A percentile compares a stretch with the other conserved stretches of the same genome.
Evolutionary conservation across 441 rosid species (phyloP).

Genomic region (Populus tomentosa): DNA sequence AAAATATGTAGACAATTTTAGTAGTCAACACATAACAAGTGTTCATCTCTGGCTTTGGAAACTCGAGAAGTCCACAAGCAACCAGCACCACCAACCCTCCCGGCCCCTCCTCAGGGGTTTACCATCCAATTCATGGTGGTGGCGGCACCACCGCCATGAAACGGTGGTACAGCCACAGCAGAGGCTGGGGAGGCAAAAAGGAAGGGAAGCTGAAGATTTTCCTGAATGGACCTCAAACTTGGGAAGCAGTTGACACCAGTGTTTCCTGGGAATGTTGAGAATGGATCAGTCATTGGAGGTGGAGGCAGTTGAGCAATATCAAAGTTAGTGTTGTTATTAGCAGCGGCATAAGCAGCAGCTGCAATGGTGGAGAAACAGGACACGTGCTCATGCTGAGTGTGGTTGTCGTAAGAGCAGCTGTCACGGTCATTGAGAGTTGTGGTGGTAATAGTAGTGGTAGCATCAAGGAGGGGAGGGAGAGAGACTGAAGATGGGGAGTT

Average conservation of each 20-base stretch:
- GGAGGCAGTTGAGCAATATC: constrained; percentile 21
- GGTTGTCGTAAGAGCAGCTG: constrained; percentile 58
- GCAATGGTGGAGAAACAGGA: constrained; percentile 99
- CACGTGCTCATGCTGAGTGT: constrained; percentile 76
- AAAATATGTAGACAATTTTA: neutral
- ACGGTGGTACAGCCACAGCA: constrained; percentile 18
- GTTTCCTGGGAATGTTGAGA: constrained; percentile 29
- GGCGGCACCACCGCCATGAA: constrained; percentile 23
- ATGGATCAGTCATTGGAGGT: constrained; percentile 24
- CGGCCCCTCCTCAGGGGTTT: constrained; percentile 24
- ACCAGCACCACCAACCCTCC: neutral
- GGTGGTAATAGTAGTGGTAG: constrained; percentile 14
- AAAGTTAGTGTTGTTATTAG: constrained; percentile 13
- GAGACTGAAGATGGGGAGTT: constrained; percentile 71
- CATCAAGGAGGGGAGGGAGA: constrained; percentile 74
- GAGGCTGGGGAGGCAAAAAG: constrained; percentile 41
- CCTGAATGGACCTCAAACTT: constrained; percentile 68
- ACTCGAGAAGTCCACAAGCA: constrained; percentile 61
- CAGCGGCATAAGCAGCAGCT: constrained; percentile 38
- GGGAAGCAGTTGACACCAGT: constrained; percentile 44
- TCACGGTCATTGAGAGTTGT: constrained; percentile 32
- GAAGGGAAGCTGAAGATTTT: constrained; percentile 50
- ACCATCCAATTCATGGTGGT: constrained; percentile 33
- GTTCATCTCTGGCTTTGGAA: too few species aligned
- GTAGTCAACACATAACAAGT: neutral